Percentiles rank a stretch among this genome's conserved stretches.
Evolutionary conservation across 805 yeast genomes (phyloP).

Genomic region (Ogataea wickerhamii): DNA sequence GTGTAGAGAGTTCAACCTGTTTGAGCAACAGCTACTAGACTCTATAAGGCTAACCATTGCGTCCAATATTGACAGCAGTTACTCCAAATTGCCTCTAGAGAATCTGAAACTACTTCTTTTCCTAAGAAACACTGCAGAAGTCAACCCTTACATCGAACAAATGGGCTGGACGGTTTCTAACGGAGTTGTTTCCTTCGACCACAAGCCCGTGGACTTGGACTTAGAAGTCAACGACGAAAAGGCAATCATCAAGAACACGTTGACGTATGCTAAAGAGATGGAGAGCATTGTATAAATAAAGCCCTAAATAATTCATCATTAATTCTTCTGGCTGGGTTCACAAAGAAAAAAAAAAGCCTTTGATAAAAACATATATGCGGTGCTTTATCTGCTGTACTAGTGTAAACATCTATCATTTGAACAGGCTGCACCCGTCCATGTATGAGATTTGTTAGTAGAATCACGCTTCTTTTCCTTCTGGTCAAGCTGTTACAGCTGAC

Average conservation of each 20-base stretch:
- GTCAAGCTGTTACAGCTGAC: constrained; percentile 38
- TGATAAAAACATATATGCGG: too few relatives aligned
- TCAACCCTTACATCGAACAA: constrained; percentile 49
- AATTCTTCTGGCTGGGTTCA: too few relatives aligned
- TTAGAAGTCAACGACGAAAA: constrained; percentile 39
- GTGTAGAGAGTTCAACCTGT: constrained; percentile 71
- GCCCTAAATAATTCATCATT: too few relatives aligned
- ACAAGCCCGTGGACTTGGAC: constrained; percentile 22
- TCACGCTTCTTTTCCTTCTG: constrained; percentile 22
- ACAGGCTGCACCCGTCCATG: too few relatives aligned
- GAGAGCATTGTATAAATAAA: constrained; percentile 81
- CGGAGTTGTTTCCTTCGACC: constrained; percentile 47
- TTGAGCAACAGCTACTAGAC: constrained; percentile 68
- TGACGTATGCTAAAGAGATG: constrained; percentile 83
- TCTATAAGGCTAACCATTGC: constrained; percentile 88
- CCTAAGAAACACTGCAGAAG: constrained; percentile 49
- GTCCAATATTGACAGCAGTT: constrained; percentile 74
- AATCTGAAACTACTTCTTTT: constrained; percentile 82
- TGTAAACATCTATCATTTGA: too few relatives aligned
- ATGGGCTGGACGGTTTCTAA: constrained; percentile 56
- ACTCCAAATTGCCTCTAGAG: constrained; percentile 68
- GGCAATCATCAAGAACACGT: constrained; percentile 61
- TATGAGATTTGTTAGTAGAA: background rate
- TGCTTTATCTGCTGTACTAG: too few relatives aligned
- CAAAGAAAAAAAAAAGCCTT: too few relatives aligned